Percentiles rank a stretch among this genome's conserved stretches.
phyloP scores from a whole-genome alignment of 306 rosid species.

The Cotoneaster glaucophyllus region DNA sequence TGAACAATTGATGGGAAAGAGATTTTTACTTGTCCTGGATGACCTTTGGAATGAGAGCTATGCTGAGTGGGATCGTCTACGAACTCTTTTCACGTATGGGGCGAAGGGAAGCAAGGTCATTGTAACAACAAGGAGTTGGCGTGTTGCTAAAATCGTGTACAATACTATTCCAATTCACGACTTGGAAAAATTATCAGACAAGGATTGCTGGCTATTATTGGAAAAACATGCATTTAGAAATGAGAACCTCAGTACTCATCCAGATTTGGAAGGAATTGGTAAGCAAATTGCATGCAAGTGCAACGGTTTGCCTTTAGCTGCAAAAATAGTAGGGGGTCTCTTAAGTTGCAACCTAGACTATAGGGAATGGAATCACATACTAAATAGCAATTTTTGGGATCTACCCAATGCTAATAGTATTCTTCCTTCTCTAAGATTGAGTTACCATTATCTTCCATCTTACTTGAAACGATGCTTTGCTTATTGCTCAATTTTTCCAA shows the following conservation, averaged over 20 bases:
- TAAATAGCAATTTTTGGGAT: neutral
- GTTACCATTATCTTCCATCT: conserved; percentile 12
- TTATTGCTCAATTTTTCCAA: conserved; percentile 12
- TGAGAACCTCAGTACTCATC: neutral
- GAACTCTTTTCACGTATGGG: neutral
- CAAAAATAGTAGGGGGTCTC: neutral
- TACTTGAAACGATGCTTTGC: conserved; percentile 14
- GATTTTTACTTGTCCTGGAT: neutral
- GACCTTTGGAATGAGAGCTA: conserved; percentile 1
- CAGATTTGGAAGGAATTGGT: conserved; percentile 9
- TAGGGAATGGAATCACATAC: neutral
- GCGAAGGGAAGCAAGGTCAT: conserved; percentile 2
- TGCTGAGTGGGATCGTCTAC: neutral
- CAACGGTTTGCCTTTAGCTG: conserved; percentile 13
- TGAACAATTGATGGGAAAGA: neutral
- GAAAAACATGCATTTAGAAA: neutral
- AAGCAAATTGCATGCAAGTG: conserved; percentile 15
- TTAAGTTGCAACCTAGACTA: neutral
- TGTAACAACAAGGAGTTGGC: conserved; percentile 2
- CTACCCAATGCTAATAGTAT: neutral
- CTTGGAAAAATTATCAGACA: neutral
- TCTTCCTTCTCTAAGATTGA: neutral
- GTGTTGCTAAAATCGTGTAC: neutral
- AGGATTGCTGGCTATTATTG: conserved; percentile 4
- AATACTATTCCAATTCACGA: neutral